phyloP scores from a whole-genome alignment of 2,329 filamentous ascomycete species.

The Metarhizium sp. region DNA sequence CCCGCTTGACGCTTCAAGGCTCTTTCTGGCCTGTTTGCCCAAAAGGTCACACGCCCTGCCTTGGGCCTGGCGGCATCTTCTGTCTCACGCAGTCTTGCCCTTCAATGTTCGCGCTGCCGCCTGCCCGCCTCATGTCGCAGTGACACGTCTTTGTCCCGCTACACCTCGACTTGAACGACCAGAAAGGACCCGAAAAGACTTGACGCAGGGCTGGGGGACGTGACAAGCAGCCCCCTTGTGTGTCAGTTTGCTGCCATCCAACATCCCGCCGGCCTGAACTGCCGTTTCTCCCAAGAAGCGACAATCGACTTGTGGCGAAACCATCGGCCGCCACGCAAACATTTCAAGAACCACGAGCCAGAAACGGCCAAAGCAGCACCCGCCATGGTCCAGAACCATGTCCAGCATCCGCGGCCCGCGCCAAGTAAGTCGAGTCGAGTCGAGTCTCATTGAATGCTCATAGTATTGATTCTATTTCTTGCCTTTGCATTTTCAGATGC shows the following conservation, averaged over 20 bases:
- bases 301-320: conserved; percentile 1
- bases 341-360: neutral
- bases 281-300: neutral
- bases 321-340: conserved; percentile 5
- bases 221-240: neutral
- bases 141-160: no score
- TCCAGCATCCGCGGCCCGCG: neutral
- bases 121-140: no score
- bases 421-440: neutral
- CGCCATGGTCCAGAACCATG: neutral
- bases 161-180: no score
- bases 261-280: no score
- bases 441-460: neutral
- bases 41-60: no score
- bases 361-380: neutral
- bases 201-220: no score
- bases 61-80: no score
- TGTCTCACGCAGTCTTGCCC: no score
- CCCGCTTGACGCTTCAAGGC: no score
- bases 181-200: no score
- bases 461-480: neutral
- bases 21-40: no score
- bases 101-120: no score
- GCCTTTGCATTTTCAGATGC: neutral
- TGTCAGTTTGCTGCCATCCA: neutral